Evolutionary conservation across 2,329 filamentous ascomycete genomes (phyloP).

Genomic region (Botrytis paeoniae): DNA sequence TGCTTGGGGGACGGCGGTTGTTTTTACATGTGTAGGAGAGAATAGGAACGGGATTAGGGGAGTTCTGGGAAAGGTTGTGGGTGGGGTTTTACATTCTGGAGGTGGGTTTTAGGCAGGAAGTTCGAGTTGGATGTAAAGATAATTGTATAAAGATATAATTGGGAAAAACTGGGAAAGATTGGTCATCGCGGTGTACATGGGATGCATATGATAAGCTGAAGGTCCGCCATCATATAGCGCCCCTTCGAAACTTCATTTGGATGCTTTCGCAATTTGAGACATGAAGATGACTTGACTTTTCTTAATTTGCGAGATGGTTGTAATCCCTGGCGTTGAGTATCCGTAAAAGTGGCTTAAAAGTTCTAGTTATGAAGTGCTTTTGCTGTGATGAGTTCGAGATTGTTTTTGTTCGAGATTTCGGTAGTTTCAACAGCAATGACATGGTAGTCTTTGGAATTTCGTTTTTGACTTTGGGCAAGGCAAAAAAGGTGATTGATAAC

Average conservation of each 20-base stretch:
- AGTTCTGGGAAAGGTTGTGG: conserved; percentile 61
- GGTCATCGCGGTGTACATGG: neutral
- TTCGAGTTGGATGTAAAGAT: neutral
- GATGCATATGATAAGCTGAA: neutral
- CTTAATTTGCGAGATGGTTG: neutral
- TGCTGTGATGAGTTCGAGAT: neutral
- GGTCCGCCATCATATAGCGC: neutral
- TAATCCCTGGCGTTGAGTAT: neutral
- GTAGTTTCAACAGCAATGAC: neutral
- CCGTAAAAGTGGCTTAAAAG: neutral
- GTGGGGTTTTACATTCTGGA: conserved; percentile 1
- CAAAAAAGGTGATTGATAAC: neutral
- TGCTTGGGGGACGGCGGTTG: conserved; percentile 63
- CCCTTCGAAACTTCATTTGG: neutral
- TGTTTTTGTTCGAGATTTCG: neutral
- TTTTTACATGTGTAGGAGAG: conserved; percentile 66
- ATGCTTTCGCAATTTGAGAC: neutral
- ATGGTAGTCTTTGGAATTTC: neutral
- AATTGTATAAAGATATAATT: neutral
- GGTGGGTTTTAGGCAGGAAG: neutral
- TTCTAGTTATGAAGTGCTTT: neutral
- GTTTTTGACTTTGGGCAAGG: neutral
- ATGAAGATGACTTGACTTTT: neutral
- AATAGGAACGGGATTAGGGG: conserved; percentile 53
- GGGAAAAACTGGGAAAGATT: too few relatives aligned